Conservation (phyloP, 164 flowering plant genomes). For the Santalum album region DNA sequence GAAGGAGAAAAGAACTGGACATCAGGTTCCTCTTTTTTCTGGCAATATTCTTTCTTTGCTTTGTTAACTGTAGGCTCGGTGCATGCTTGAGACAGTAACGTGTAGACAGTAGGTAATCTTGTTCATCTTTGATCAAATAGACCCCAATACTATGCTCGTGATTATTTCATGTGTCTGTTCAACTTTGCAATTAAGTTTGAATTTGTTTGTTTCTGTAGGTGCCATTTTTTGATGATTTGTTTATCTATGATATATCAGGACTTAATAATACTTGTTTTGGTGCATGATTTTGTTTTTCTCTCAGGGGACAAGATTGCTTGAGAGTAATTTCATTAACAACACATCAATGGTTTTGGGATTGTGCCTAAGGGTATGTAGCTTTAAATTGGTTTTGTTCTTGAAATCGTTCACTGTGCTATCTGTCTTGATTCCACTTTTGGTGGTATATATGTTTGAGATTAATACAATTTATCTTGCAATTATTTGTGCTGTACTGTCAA, state of each 20-base stretch:
- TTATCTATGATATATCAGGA: too few relatives aligned
- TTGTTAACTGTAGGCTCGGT: too few relatives aligned
- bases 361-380: constrained; percentile 66
- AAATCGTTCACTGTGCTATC: too few relatives aligned
- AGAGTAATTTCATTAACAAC: constrained; percentile 90
- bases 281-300: constrained; percentile 5
- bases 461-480: too few relatives aligned
- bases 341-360: constrained; percentile 90
- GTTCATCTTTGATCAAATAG: background rate
- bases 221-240: too few relatives aligned
- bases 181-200: too few relatives aligned
- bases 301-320: constrained; percentile 74
- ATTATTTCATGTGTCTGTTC: too few relatives aligned
- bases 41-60: background rate
- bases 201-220: background rate
- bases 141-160: too few relatives aligned
- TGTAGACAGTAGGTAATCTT: background rate
- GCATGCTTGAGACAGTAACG: too few relatives aligned
- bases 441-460: too few relatives aligned
- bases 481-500: too few relatives aligned
- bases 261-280: background rate
- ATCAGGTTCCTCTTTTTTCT: constrained; percentile 44
- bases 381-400: background rate
- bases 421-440: too few relatives aligned
- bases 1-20: constrained; percentile 78